phyloP scores from a whole-genome alignment of 768 basidiomycete species.

The Hypsizygus marmoreus region DNA sequence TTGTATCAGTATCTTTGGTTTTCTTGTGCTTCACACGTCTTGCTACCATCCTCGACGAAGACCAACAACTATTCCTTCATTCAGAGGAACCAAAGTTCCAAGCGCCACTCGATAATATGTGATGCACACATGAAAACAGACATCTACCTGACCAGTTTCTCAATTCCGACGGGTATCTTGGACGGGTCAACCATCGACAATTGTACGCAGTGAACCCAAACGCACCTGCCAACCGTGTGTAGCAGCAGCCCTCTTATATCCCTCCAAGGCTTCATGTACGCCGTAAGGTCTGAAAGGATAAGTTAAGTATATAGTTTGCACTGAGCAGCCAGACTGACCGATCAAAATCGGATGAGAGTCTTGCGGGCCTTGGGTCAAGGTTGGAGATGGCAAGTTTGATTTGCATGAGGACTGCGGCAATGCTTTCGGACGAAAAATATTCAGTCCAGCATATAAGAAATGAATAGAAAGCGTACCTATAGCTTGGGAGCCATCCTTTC shows the following conservation, averaged over 20 bases:
- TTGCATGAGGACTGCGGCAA: conserved; percentile 57
- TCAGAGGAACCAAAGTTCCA: too few species aligned
- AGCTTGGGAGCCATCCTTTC: conserved; percentile 68
- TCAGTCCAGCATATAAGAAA: not conserved
- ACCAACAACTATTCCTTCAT: not conserved
- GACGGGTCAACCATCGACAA: not conserved
- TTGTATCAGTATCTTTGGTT: too few species aligned
- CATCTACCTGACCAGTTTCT: conserved; percentile 8
- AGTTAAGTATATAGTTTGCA: not conserved
- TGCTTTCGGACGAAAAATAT: conserved; percentile 27
- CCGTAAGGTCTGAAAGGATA: conserved; percentile 40
- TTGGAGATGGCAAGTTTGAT: conserved; percentile 73
- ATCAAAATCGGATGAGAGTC: conserved; percentile 55
- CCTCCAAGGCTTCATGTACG: conserved; percentile 59
- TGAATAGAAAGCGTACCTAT: conserved; percentile 42
- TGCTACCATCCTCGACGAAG: not conserved
- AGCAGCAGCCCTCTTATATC: conserved; percentile 64
- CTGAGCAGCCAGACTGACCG: conserved; percentile 28
- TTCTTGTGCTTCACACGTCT: too few species aligned
- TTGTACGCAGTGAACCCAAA: not conserved
- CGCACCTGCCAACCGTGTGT: conserved; percentile 66
- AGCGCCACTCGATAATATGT: too few species aligned
- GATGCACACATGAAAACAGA: too few species aligned
- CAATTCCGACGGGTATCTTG: conserved; percentile 4
- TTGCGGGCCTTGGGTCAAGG: conserved; percentile 62